Evolutionary conservation across 352 stramenopile genomes (phyloP).

Genomic region (Salisapilia sapeloensis): DNA sequence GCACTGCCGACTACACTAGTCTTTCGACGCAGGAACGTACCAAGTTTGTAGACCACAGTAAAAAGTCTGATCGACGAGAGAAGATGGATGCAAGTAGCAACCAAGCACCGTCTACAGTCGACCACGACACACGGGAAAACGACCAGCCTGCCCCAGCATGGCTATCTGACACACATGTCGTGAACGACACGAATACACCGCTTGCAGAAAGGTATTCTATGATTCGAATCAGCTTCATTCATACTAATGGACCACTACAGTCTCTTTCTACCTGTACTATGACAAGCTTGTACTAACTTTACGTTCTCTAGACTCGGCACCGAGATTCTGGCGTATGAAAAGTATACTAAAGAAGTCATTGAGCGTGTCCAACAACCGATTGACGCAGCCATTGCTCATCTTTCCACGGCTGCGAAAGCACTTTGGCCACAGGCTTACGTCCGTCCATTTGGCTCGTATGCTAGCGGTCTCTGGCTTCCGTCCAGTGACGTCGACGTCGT

Average conservation of each 20-base stretch:
- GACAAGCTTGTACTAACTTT: background rate
- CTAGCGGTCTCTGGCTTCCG: conserved; percentile 74
- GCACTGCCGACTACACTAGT: no score
- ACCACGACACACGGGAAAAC: no score
- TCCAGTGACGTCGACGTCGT: conserved; percentile 83
- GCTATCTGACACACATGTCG: conserved; percentile 9
- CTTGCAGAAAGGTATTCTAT: conserved; percentile 13
- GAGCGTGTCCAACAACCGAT: conserved; percentile 31
- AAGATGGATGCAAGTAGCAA: no score
- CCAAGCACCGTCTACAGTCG: no score
- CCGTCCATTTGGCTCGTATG: conserved; percentile 71
- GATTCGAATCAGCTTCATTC: background rate
- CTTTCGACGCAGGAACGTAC: no score
- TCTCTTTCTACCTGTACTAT: background rate
- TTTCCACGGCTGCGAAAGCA: conserved; percentile 34
- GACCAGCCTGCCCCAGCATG: conserved; percentile 12
- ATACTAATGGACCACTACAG: background rate
- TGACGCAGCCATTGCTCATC: conserved; percentile 52
- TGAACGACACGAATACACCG: conserved; percentile 16
- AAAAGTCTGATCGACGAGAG: no score
- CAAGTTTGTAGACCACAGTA: no score
- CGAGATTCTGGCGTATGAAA: conserved; percentile 46
- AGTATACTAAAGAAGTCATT: conserved; percentile 43
- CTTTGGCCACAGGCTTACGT: conserved; percentile 65
- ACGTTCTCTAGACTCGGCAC: conserved; percentile 13